Base-by-base conservation (phyloP, 768 basidiomycete species). In the Cubamyces lactineus region DNA sequence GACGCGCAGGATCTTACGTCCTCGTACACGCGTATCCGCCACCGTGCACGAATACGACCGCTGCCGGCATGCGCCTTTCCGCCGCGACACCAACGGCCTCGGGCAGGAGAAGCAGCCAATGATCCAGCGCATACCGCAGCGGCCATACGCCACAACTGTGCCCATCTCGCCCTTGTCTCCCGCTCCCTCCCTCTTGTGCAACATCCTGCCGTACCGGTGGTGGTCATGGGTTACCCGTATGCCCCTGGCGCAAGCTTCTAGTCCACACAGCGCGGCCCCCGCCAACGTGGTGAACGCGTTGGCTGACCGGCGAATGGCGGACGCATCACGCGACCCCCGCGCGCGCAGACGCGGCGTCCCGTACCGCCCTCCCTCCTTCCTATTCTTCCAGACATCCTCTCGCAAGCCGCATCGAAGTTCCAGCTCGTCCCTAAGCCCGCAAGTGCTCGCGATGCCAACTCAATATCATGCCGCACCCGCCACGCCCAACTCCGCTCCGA, bases 241-340 rank as follows among this genome's bases (percentile, higher is more conserved):
- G 19, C 24, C 39, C 48, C 57, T 45, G 15, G 30, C 26, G 46
- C n/a, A 42, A 26, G 40, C 49, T 59, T 59, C 57, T 59, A 45
- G 57, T n/a, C 57, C 57, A 19, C 57, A 30, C 40, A 16, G 43
- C 6, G 34, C 21, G 51, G 23, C 57, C 39, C 47, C 23, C 38
- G 39, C 47, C 38, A 59, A 59, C 57, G 57, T 59, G 49, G 40
- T 43, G 41, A 28, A 23, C 41, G 57, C 40, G 41, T 21, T 51
- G 39, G 23, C 39, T 17, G 6, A 23, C 39, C 23, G 16, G 28
- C 28, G 39, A 23, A 45, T 21, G 19, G 19, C n/a, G 40, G 38
- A 53, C 52, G 52, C 52, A 41, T 53, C 55, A 41, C 55, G 55
- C 45, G 45, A 57, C 39, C 56, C 17, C 34, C 9, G 21, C 46